Base-by-base conservation (phyloP, 2,329 filamentous ascomycete genomes). In the Fusarium sp. region DNA sequence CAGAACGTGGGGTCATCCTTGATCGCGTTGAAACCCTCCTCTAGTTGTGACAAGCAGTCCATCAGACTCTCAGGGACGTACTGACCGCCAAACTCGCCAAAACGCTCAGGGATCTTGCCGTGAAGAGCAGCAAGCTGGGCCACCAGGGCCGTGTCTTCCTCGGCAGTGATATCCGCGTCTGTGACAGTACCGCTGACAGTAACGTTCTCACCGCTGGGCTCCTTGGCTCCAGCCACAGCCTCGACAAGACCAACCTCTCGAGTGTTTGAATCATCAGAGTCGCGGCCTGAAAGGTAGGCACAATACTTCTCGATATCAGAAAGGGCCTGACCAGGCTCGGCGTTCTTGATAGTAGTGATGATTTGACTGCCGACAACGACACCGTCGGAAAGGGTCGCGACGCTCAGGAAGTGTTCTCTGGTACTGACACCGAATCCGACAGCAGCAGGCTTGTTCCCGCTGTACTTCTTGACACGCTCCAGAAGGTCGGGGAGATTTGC, bases 301-400 rank as follows among this genome's bases (percentile, higher is more conserved):
- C 94, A 96, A 81, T 97, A 99, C 70, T 96, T 91, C 81, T 95
- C 89, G 2, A 97, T 93, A 15, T 89, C 89, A 81, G 92, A 88
- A 58, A 89, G 86, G 57, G 74, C 70, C 58, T 79, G 70, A 10
- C 77, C 77, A 11, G 72, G 61, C 29, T 72, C 67, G 7, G 79
- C 74, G 32, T 81, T 80, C 59, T 79, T 77, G 30, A 99, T 84
- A 1, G 91, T 92, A 38, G 88, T 95, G 80, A 99, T 91, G 69
- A 99, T 97, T 84, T 98, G 94, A 77, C 93, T 97, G 63, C 96
- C 96, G 77, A 99, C 97, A 13, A 98, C 96, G 8, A 98, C 95
- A 80, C 95, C 96, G 76, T 98, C 95, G 38, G 95, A 91, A 44
- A 97, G 89, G 68, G 90, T 85, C 41, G 93, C 91, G 10, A 99